These are phyloP conservation scores for Xylaria telfairii DNA, from an alignment of 495 filamentous ascomycete species.

Conservation along the genomic window DNA sequence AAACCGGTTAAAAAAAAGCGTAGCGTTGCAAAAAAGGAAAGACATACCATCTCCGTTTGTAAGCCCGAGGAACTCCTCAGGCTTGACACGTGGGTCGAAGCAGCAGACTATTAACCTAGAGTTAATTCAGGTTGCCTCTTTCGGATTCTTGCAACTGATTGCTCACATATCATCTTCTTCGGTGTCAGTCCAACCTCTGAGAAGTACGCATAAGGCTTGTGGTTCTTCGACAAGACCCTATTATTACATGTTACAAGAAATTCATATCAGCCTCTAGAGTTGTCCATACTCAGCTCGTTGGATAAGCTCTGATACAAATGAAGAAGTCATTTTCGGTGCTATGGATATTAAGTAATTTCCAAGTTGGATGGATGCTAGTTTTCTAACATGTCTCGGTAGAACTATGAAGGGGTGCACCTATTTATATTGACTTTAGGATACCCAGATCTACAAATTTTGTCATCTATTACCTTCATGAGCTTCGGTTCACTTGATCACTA, in stretches of 20 bases:
- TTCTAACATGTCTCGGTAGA: neutral
- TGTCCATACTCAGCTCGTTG: constrained; percentile 2
- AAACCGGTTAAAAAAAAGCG: neutral
- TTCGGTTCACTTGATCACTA: neutral
- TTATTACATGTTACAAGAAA: neutral
- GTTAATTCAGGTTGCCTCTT: neutral
- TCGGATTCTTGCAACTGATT: neutral
- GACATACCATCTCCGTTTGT: neutral
- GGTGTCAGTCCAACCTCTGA: neutral
- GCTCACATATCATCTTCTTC: constrained; percentile 21
- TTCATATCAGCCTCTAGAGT: neutral
- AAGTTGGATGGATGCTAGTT: neutral
- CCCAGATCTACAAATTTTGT: neutral
- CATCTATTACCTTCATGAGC: neutral
- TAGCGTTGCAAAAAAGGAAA: neutral
- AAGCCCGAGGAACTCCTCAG: constrained; percentile 5
- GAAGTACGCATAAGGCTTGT: neutral
- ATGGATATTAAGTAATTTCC: neutral
- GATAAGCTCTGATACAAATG: constrained; percentile 9
- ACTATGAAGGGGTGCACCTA: neutral
- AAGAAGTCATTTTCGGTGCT: neutral
- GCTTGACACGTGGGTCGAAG: constrained; percentile 7
- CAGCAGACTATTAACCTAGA: constrained; percentile 10
- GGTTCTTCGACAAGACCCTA: constrained; percentile 11
- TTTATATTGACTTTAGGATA: neutral